Percentiles rank a stretch among this genome's conserved stretches.
These are phyloP conservation scores for Chalara sp. DNA, from an alignment of 2,329 filamentous ascomycete species.

Conservation along the genomic window DNA sequence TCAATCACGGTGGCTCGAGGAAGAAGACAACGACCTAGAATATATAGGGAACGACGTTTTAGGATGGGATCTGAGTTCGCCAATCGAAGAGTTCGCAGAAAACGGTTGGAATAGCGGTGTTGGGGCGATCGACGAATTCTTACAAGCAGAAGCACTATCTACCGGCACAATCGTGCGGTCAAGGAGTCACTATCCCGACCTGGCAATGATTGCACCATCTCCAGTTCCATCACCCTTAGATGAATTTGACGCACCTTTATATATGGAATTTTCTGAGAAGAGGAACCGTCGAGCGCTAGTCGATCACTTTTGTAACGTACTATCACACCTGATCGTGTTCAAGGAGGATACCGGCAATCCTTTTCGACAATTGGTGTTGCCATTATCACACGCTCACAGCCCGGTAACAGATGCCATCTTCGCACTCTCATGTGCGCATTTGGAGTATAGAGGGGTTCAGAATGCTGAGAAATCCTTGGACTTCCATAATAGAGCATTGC, in stretches of 20 bases:
- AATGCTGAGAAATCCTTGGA: constrained; percentile 47
- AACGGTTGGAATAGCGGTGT: constrained; percentile 16
- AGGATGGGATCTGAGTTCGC: constrained; percentile 17
- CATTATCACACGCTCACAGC: constrained; percentile 45
- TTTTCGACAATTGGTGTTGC: constrained; percentile 55
- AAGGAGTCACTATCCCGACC: constrained; percentile 24
- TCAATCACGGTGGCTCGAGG: constrained; percentile 16
- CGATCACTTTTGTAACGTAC: constrained; percentile 56
- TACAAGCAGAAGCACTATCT: constrained; percentile 8
- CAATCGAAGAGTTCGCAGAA: constrained; percentile 15
- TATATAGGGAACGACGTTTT: constrained; percentile 5
- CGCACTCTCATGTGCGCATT: constrained; percentile 75
- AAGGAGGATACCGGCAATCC: constrained; percentile 56
- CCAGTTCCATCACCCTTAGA: constrained; percentile 27
- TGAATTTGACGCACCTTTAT: constrained; percentile 45
- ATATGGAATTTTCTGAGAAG: constrained; percentile 48
- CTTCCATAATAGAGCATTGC: constrained; percentile 53
- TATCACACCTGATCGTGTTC: constrained; percentile 63
- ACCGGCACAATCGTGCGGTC: constrained; percentile 13
- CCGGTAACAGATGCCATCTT: constrained; percentile 77
- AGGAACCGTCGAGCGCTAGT: constrained; percentile 49
- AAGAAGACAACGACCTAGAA: constrained; percentile 12
- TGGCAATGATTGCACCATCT: constrained; percentile 23
- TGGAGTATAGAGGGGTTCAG: constrained; percentile 57
- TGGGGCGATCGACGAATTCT: constrained; percentile 18